Conservation (phyloP, 148 eudicot genomes). For the Diospyros kaki region DNA sequence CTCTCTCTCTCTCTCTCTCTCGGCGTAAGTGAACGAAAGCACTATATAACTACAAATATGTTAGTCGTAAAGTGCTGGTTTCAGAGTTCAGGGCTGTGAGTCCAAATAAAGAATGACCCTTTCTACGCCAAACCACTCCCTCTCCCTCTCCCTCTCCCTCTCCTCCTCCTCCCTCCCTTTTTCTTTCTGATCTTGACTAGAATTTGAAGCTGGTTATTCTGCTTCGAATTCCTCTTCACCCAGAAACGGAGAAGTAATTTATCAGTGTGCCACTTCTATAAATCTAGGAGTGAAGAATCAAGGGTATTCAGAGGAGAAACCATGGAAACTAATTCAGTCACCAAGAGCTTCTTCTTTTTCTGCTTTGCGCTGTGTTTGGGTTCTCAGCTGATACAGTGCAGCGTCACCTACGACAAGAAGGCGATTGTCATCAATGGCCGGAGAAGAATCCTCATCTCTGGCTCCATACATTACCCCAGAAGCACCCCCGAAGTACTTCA, state of each 20-base stretch:
- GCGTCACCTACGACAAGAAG: slow-evolving; percentile 63
- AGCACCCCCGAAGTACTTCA: slow-evolving; percentile 78
- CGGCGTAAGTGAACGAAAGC: slow-evolving; percentile 12
- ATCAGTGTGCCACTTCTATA: background rate
- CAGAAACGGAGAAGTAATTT: background rate
- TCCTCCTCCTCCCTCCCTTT: background rate
- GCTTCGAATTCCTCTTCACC: slow-evolving; percentile 1
- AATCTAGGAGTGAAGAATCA: background rate
- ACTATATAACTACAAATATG: background rate
- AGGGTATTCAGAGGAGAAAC: background rate
- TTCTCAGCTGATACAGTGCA: slow-evolving; percentile 33
- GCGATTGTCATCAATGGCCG: slow-evolving; percentile 66
- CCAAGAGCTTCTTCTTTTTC: slow-evolving; percentile 33
- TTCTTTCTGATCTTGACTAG: background rate
- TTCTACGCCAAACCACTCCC: background rate
- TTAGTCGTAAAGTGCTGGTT: background rate
- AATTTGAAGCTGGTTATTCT: background rate
- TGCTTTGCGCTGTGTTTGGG: slow-evolving; percentile 29
- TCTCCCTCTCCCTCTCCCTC: background rate
- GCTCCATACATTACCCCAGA: slow-evolving; percentile 89
- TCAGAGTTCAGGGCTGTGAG: slow-evolving; percentile 1
- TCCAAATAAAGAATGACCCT: background rate
- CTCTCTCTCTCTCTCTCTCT: slow-evolving; percentile 14
- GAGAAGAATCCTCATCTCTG: slow-evolving; percentile 72
- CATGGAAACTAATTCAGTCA: slow-evolving; percentile 21